Conservation (phyloP, 805 yeast genomes). For the Wickerhamomyces subpelliculosus region DNA sequence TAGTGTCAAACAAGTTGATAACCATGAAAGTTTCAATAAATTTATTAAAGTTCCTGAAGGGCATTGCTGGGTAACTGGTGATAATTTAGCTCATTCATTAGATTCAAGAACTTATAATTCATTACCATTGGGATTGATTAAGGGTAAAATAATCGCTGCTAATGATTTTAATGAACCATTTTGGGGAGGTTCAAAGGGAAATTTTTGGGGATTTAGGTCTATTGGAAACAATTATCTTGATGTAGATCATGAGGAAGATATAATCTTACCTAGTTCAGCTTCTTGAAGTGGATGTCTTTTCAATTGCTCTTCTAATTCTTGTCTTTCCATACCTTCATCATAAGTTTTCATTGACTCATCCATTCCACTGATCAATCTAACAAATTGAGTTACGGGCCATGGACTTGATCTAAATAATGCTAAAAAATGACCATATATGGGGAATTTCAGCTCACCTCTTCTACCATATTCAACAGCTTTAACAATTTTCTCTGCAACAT, state of each 20-base stretch:
- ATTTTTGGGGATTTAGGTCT: conserved; percentile 47
- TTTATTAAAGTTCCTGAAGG: conserved; percentile 84
- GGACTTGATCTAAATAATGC: conserved; percentile 71
- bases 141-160: conserved; percentile 81
- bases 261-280: background rate
- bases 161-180: conserved; percentile 45
- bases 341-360: conserved; percentile 34
- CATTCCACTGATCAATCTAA: conserved; percentile 37
- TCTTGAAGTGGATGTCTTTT: background rate
- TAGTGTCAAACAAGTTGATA: background rate
- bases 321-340: background rate
- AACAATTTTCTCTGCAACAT: conserved; percentile 55
- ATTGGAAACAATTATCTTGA: conserved; percentile 43
- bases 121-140: conserved; percentile 82
- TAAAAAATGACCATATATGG: conserved; percentile 68
- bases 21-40: conserved; percentile 26
- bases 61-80: conserved; percentile 97
- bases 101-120: conserved; percentile 88
- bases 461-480: conserved; percentile 51
- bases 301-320: background rate
- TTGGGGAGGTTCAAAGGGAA: conserved; percentile 28
- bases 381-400: conserved; percentile 47
- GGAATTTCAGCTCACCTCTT: conserved; percentile 63
- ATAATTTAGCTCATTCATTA: conserved; percentile 76
- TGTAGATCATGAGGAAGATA: conserved; percentile 18